Conservation (phyloP, 352 stramenopile genomes). For the Phytopythium oedochilum region DNA sequence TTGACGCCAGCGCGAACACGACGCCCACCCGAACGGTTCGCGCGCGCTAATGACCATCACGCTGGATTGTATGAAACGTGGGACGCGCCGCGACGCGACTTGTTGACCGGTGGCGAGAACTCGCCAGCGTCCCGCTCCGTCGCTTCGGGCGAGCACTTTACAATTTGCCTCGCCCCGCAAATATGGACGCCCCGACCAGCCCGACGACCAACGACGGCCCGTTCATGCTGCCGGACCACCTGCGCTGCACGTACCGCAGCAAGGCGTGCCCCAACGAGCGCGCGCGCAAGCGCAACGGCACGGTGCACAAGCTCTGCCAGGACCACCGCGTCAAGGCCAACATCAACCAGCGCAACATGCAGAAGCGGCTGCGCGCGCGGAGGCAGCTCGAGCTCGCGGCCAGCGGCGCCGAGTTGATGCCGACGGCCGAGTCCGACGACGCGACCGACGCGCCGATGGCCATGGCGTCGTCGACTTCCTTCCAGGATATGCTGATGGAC, state of each 20-base stretch:
- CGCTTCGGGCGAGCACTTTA: neutral
- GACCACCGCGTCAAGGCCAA: conserved; percentile 52
- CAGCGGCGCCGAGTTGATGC: conserved; percentile 1
- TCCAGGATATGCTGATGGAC: conserved; percentile 9
- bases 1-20: neutral
- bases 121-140: too few relatives aligned
- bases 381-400: conserved; percentile 1
- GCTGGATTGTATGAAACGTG: too few relatives aligned
- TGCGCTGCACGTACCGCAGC: conserved; percentile 42
- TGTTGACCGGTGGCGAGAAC: neutral
- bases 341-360: conserved; percentile 44
- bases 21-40: neutral
- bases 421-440: too few relatives aligned
- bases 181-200: conserved; percentile 6
- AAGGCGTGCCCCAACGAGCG: conserved; percentile 43
- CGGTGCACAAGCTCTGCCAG: conserved; percentile 44
- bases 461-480: neutral
- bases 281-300: conserved; percentile 43
- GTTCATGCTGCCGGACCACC: conserved; percentile 12
- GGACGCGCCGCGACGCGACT: neutral
- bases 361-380: conserved; percentile 23
- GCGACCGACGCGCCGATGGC: too few relatives aligned
- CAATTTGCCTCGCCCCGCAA: conserved; percentile 15
- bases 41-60: too few relatives aligned
- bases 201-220: conserved; percentile 4